Evolutionary conservation across 768 basidiomycete species (phyloP).

Genomic region (Kwoniella dendrophila): DNA sequence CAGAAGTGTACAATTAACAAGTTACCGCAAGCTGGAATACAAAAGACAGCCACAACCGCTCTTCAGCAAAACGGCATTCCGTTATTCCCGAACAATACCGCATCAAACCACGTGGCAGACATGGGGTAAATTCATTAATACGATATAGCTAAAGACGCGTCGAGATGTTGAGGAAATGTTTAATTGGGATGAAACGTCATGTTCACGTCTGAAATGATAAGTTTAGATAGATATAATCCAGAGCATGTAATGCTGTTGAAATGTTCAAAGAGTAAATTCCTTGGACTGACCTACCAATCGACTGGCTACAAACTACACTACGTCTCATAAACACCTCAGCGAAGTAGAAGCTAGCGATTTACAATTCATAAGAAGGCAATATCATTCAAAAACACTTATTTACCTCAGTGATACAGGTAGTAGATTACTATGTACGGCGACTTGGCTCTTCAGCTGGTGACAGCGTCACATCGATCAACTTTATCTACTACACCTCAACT

Average conservation of each 20-base stretch:
- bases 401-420: not conserved
- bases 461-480: constrained; percentile 81
- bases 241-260: too few relatives aligned
- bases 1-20: too few relatives aligned
- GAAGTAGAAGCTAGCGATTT: not conserved
- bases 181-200: not conserved
- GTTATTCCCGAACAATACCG: constrained; percentile 10
- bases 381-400: not conserved
- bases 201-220: not conserved
- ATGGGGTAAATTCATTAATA: not conserved
- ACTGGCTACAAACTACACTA: too few relatives aligned
- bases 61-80: not conserved
- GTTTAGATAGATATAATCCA: too few relatives aligned
- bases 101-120: not conserved
- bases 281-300: too few relatives aligned
- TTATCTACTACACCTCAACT: constrained; percentile 63
- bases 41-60: constrained; percentile 1
- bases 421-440: constrained; percentile 61
- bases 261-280: too few relatives aligned
- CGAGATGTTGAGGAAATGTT: not conserved
- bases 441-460: constrained; percentile 81
- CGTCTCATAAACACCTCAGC: too few relatives aligned
- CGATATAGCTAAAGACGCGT: not conserved
- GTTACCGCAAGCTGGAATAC: constrained; percentile 2
- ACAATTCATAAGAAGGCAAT: not conserved